These are phyloP conservation scores for Lagenidium sp. DNA, from an alignment of 352 stramenopile genomes.

Conservation along the genomic window DNA sequence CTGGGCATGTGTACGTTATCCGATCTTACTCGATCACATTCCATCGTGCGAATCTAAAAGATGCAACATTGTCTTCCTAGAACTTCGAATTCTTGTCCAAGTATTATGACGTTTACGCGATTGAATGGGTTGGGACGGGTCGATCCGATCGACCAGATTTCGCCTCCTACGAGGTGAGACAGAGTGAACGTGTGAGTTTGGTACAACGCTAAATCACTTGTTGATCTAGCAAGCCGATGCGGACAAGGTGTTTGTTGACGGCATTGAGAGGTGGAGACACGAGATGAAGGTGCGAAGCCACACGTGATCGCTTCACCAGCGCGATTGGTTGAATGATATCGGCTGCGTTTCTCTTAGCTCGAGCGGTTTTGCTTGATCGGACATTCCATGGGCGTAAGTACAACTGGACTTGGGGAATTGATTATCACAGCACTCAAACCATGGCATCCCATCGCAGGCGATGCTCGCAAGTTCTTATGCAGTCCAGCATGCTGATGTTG, in stretches of 20 bases:
- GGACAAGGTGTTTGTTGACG: slow-evolving; percentile 46
- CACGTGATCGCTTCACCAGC: not conserved
- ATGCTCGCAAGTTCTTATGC: slow-evolving; percentile 54
- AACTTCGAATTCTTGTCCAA: slow-evolving; percentile 52
- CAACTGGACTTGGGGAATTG: no score
- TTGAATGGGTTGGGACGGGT: slow-evolving; percentile 62
- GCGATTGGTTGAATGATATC: no score
- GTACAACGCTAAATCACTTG: no score
- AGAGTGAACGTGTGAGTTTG: no score
- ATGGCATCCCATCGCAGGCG: no score
- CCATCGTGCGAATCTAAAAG: not conserved
- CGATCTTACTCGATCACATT: slow-evolving; percentile 1
- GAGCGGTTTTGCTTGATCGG: slow-evolving; percentile 48
- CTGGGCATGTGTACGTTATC: slow-evolving; percentile 44
- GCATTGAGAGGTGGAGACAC: slow-evolving; percentile 53
- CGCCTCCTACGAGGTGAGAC: slow-evolving; percentile 39
- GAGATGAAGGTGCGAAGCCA: slow-evolving; percentile 24
- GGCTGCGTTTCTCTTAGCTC: slow-evolving; percentile 14
- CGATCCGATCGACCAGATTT: slow-evolving; percentile 53
- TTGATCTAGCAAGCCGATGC: slow-evolving; percentile 54
- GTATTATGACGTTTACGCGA: slow-evolving; percentile 55
- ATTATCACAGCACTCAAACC: no score
- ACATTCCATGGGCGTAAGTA: slow-evolving; percentile 54
- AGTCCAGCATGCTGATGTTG: slow-evolving; percentile 25
- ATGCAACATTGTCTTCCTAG: slow-evolving; percentile 9